Percentiles rank a stretch among this genome's conserved stretches.
phyloP scores from a whole-genome alignment of 139 green algal species.

The Asterochloris erici region DNA sequence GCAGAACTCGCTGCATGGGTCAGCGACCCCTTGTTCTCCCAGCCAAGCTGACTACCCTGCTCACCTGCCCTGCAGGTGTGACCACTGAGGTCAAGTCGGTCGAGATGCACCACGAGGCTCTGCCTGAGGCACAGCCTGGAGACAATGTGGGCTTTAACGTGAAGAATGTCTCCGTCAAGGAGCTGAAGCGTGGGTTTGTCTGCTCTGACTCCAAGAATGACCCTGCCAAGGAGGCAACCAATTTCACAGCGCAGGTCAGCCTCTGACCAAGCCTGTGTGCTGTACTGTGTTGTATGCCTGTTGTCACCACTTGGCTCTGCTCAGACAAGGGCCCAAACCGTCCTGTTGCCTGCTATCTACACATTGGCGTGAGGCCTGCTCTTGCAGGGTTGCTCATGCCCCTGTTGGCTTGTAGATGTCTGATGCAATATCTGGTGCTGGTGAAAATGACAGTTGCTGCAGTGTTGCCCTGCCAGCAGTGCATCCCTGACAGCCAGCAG shows the following conservation, averaged over 20 bases:
- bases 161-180: slow-evolving; percentile 77
- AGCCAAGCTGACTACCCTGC: slow-evolving; percentile 27
- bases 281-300: background rate
- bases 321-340: background rate
- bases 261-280: background rate
- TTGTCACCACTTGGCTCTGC: background rate
- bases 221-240: slow-evolving; percentile 53
- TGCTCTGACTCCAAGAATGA: slow-evolving; percentile 69
- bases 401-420: no score
- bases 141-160: slow-evolving; percentile 99
- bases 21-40: no score
- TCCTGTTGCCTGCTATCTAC: no score
- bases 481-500: no score
- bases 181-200: slow-evolving; percentile 59
- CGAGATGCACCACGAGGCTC: slow-evolving; percentile 99
- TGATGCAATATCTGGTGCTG: no score
- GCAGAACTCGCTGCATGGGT: no score
- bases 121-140: slow-evolving; percentile 86
- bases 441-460: no score
- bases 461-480: no score
- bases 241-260: slow-evolving; percentile 53
- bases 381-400: no score
- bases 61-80: slow-evolving; percentile 59
- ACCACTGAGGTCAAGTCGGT: slow-evolving; percentile 89
- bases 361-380: no score